A percentile compares a stretch with the other conserved stretches of the same genome.
Conservation (phyloP, 768 basidiomycete genomes). For the Boletus insuetus region DNA sequence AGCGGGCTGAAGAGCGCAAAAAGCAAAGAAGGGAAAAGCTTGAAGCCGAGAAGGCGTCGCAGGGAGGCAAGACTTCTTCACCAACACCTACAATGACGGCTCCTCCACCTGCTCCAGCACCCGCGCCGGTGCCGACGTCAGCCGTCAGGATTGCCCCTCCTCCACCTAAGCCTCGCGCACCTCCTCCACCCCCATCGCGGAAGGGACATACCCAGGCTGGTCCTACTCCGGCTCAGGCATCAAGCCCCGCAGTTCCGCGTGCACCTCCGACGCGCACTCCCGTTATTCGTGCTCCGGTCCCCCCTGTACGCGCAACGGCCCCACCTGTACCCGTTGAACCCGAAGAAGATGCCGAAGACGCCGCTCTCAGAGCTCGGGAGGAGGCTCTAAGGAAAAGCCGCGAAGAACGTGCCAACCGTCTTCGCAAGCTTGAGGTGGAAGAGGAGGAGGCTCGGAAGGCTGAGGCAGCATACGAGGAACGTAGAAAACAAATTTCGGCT, state of each 20-base stretch:
- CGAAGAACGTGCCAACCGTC: constrained; percentile 65
- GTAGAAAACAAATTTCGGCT: constrained; percentile 35
- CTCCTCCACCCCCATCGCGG: constrained; percentile 39
- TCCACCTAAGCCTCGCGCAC: constrained; percentile 23
- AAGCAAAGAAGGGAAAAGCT: constrained; percentile 67
- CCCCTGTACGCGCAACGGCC: constrained; percentile 56
- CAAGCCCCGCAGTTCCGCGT: constrained; percentile 19
- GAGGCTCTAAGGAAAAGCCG: constrained; percentile 68
- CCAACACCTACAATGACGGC: constrained; percentile 46
- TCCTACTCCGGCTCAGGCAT: constrained; percentile 24
- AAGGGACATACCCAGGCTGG: constrained; percentile 18
- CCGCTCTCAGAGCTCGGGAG: constrained; percentile 62
- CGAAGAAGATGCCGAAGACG: constrained; percentile 76
- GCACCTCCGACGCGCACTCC: constrained; percentile 26
- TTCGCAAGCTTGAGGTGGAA: constrained; percentile 63
- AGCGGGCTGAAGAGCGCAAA: constrained; percentile 78
- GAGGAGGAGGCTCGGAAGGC: constrained; percentile 55
- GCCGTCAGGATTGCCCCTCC: constrained; percentile 38
- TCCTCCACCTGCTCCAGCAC: constrained; percentile 38
- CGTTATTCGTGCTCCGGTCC: constrained; percentile 26
- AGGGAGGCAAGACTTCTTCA: constrained; percentile 43
- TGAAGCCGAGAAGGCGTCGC: constrained; percentile 67
- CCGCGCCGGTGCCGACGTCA: constrained; percentile 34
- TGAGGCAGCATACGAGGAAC: constrained; percentile 40
- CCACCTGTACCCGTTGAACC: constrained; percentile 35